Conservation (phyloP, 2,329 filamentous ascomycete genomes). For the Lomentospora prolificans region DNA sequence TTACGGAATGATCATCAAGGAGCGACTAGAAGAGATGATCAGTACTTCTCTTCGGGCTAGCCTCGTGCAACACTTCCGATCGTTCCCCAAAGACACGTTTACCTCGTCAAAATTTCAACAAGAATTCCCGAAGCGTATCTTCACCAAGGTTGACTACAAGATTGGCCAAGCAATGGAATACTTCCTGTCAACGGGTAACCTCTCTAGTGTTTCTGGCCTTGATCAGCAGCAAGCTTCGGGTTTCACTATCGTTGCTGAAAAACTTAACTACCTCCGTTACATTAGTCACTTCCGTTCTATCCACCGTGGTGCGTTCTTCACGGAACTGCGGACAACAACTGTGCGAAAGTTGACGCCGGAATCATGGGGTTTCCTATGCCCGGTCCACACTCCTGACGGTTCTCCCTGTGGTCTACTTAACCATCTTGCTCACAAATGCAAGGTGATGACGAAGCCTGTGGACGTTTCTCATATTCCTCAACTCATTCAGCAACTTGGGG, state of each 20-base stretch:
- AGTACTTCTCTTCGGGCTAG: conserved; percentile 39
- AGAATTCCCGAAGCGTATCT: conserved; percentile 70
- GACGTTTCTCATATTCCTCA: conserved; percentile 67
- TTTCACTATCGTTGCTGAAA: conserved; percentile 94
- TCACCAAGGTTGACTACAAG: conserved; percentile 77
- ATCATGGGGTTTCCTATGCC: conserved; percentile 96
- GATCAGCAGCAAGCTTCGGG: conserved; percentile 92
- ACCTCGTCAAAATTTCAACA: conserved; percentile 66
- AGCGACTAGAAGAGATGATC: conserved; percentile 84
- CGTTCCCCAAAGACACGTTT: conserved; percentile 57
- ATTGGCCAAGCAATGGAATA: conserved; percentile 83
- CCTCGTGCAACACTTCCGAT: conserved; percentile 48
- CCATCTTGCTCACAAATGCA: conserved; percentile 90
- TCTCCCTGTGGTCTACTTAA: conserved; percentile 89
- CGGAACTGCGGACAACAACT: conserved; percentile 91
- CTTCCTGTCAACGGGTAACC: conserved; percentile 90
- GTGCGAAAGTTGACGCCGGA: conserved; percentile 92
- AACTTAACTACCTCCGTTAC: conserved; percentile 97
- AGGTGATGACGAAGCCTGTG: conserved; percentile 66
- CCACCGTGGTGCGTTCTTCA: conserved; percentile 97
- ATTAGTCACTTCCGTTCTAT: conserved; percentile 99
- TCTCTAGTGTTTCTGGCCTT: conserved; percentile 81
- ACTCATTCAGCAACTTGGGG: conserved; percentile 69
- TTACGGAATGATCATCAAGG: conserved; percentile 92
- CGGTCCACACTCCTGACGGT: conserved; percentile 95